phyloP scores from a whole-genome alignment of 2,329 filamentous ascomycete species.

The Ceratocystis alfenasii region DNA sequence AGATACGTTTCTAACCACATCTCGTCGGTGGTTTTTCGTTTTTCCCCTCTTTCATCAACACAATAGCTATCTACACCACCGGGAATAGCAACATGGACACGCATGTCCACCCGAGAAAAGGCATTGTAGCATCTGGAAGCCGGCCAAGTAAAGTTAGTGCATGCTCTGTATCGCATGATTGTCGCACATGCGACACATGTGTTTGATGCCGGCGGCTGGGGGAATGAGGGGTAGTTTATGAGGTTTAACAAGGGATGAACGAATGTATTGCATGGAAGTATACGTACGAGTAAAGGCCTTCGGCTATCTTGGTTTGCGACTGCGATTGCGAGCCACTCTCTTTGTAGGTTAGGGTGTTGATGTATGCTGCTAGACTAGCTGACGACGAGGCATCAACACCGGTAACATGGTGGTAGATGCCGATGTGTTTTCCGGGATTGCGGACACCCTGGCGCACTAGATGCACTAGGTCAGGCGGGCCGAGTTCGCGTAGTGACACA shows the following conservation, averaged over 20 bases:
- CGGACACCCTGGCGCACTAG: constrained; percentile 63
- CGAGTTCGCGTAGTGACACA: constrained; percentile 75
- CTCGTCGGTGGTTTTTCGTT: constrained; percentile 81
- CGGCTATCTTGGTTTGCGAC: constrained; percentile 68
- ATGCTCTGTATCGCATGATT: not conserved
- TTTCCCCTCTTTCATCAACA: constrained; percentile 91
- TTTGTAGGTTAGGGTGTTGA: constrained; percentile 91
- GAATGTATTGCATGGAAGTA: not conserved
- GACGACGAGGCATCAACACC: constrained; percentile 96
- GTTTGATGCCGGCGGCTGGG: too few relatives aligned
- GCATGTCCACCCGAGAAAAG: constrained; percentile 95
- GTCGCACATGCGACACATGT: too few relatives aligned
- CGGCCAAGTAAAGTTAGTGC: not conserved
- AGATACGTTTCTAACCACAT: constrained; percentile 97
- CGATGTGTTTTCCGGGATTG: constrained; percentile 54
- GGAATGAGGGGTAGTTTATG: too few relatives aligned
- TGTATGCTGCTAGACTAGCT: constrained; percentile 90
- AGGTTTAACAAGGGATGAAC: not conserved
- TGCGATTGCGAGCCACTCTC: constrained; percentile 53
- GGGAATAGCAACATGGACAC: constrained; percentile 92
- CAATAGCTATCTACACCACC: constrained; percentile 95
- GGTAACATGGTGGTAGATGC: constrained; percentile 95
- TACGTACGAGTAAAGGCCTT: constrained; percentile 83
- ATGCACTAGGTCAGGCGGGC: constrained; percentile 90
- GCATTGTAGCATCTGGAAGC: constrained; percentile 78